phyloP scores from a whole-genome alignment of 805 yeast species.

The Diddensiella santjacobensis region DNA sequence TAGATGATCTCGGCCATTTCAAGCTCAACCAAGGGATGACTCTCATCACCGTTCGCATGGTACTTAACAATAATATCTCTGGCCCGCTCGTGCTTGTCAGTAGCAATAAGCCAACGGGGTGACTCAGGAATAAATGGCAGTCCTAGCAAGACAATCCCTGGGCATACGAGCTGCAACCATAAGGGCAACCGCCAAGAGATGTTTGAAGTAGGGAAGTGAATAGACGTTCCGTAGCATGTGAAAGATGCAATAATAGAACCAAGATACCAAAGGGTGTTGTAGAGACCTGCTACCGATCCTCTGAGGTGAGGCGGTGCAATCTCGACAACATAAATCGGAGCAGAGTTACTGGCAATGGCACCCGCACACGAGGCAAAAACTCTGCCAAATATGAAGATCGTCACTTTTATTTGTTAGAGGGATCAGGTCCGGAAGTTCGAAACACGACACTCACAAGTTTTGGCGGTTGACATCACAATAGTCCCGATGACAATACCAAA shows the following conservation, averaged over 20 bases:
- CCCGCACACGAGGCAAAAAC: constrained; percentile 5
- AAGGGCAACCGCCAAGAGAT: constrained; percentile 9
- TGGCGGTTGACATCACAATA: not conserved
- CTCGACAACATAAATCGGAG: constrained; percentile 14
- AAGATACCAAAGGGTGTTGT: constrained; percentile 12
- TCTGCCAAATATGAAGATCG: constrained; percentile 7
- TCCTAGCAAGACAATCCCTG: constrained; percentile 30
- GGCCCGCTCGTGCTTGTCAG: constrained; percentile 49
- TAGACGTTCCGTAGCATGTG: constrained; percentile 8
- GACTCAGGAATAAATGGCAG: constrained; percentile 38
- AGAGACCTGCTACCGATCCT: constrained; percentile 15
- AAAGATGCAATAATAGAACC: constrained; percentile 16
- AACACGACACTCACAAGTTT: too few species aligned
- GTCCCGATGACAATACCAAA: constrained; percentile 12
- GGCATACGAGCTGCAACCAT: constrained; percentile 16
- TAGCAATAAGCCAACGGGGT: constrained; percentile 43
- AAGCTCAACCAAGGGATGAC: constrained; percentile 16
- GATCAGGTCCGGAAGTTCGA: too few species aligned
- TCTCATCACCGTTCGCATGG: constrained; percentile 26
- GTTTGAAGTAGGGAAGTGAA: constrained; percentile 4
- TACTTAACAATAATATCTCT: constrained; percentile 30
- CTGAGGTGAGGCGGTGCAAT: constrained; percentile 13
- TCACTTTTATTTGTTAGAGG: too few species aligned
- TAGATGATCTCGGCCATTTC: constrained; percentile 20
- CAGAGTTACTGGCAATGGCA: constrained; percentile 5